Evolutionary conservation across 225 moss, liverwort and hornwort genomes (phyloP).

Genomic region (Sphagnum contortum): DNA sequence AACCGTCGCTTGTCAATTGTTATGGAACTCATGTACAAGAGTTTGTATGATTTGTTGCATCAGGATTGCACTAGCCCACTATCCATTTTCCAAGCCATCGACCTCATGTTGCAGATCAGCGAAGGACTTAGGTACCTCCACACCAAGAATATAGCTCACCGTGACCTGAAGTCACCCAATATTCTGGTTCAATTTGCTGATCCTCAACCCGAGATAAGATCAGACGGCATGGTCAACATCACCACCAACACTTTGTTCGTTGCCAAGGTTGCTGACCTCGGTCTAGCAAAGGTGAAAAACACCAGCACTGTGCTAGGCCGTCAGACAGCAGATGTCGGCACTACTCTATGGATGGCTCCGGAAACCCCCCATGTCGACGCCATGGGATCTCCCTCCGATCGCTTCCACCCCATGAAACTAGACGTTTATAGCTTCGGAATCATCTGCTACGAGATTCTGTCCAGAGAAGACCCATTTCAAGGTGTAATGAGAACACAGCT

Average conservation of each 20-base stretch:
- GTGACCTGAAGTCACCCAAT: slow-evolving; percentile 32
- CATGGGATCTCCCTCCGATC: slow-evolving; percentile 2
- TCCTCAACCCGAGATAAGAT: background rate
- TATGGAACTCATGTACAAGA: no score
- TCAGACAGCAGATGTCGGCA: slow-evolving; percentile 14
- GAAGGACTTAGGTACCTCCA: slow-evolving; percentile 33
- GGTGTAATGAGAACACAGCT: background rate
- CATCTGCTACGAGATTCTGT: slow-evolving; percentile 23
- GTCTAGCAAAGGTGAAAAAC: slow-evolving; percentile 13
- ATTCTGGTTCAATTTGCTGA: slow-evolving; percentile 12
- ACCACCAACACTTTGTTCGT: background rate
- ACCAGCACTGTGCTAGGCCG: slow-evolving; percentile 4
- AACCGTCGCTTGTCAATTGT: no score
- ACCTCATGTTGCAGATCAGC: slow-evolving; percentile 33
- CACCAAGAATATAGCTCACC: slow-evolving; percentile 27
- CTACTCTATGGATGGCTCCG: slow-evolving; percentile 17
- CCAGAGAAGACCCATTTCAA: slow-evolving; percentile 9
- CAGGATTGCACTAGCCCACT: no score
- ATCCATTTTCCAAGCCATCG: slow-evolving; percentile 8
- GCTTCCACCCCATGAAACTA: background rate
- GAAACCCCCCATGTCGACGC: slow-evolving; percentile 6
- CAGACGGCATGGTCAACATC: no score
- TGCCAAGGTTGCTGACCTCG: slow-evolving; percentile 23
- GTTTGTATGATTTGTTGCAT: no score
- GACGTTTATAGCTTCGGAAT: slow-evolving; percentile 6